phyloP scores from a whole-genome alignment of 139 green algal species.

The Auxenochlorella protothecoides region DNA sequence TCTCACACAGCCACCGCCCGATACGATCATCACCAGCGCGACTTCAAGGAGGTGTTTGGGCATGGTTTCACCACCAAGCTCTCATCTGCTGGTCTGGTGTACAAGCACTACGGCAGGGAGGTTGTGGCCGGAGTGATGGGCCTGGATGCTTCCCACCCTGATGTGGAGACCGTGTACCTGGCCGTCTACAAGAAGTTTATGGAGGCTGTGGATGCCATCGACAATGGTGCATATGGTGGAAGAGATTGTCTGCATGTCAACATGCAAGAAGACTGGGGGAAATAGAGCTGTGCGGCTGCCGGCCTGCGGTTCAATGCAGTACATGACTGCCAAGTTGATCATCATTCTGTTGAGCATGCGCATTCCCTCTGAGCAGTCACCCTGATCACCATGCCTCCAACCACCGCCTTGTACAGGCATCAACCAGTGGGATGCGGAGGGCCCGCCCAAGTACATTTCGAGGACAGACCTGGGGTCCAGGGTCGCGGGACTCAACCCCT shows the following conservation, averaged over 20 bases:
- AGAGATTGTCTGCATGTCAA: not conserved
- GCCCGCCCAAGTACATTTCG: conserved; percentile 63
- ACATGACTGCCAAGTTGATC: too few relatives aligned
- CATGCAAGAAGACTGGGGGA: too few relatives aligned
- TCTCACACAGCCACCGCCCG: conserved; percentile 5
- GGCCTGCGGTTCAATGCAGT: too few relatives aligned
- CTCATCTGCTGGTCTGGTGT: conserved; percentile 60
- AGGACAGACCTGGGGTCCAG: conserved; percentile 72
- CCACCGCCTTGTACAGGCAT: conserved; percentile 32
- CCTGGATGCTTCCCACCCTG: conserved; percentile 35
- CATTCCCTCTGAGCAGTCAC: too few relatives aligned
- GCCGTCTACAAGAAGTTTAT: conserved; percentile 93
- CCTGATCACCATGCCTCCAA: not conserved
- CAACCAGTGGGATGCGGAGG: conserved; percentile 53
- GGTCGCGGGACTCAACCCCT: conserved; percentile 78
- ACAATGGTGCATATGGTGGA: conserved; percentile 68
- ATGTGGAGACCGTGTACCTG: conserved; percentile 72
- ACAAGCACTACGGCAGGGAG: conserved; percentile 78
- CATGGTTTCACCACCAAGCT: conserved; percentile 61
- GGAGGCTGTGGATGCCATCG: conserved; percentile 87
- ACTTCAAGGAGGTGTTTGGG: conserved; percentile 68
- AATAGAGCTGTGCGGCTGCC: too few relatives aligned
- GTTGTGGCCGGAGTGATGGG: conserved; percentile 45
- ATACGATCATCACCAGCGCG: conserved; percentile 89
- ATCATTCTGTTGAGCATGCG: too few relatives aligned